Base-by-base conservation (phyloP, 2,329 filamentous ascomycete genomes). In the Penicillium sclerotiorum region DNA sequence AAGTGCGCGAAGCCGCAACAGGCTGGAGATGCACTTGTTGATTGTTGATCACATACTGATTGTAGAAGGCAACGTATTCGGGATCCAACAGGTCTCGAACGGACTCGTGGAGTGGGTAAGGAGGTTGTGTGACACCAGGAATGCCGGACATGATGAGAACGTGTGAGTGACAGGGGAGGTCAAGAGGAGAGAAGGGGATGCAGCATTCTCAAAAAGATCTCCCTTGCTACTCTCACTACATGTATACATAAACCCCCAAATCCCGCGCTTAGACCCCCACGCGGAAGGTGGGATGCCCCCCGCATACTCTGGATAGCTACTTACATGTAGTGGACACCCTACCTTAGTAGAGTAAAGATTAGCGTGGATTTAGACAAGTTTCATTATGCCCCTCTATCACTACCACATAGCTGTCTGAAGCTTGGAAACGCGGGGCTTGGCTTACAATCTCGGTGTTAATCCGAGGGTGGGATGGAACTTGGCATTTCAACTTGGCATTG, bases 1-100 rank as follows among this genome's bases (percentile, higher is more conserved):
- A 75, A 17, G 73, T 70, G 15, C 81, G 72, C 0, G 80, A 82
- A 0, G 73, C 77, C 18, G 71, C 71, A 8, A 84, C 69, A 1
- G 80, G 78, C 49, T 81, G 80, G 12, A 77, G 69, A 59, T 84
- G 80, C 2, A 81, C 80, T 59, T 80, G 79, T 54, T 78, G 78
- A 45, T 75, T 71, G 63, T 79, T 70, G 55, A 77, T 65, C 38
- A 81, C 68, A 61, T 80, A 67, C 53, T 76, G 58, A 58, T 81
- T 80, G 66, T 82, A 81, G 63, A 80, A 81, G 11, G 63, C 71
- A 40, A 73, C 75, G 57, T 82, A 82, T 49, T 80, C 76, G 1
- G 77, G 73, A 58, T 80, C 66, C 42, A 81, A 66, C 30, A 72
- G 65, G 57, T 75, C 66, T 37, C 66, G 62, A 40, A 80, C 70